phyloP scores from a whole-genome alignment of 192 early-diverging fungal species.

The Globomyces pollinis-pini region DNA sequence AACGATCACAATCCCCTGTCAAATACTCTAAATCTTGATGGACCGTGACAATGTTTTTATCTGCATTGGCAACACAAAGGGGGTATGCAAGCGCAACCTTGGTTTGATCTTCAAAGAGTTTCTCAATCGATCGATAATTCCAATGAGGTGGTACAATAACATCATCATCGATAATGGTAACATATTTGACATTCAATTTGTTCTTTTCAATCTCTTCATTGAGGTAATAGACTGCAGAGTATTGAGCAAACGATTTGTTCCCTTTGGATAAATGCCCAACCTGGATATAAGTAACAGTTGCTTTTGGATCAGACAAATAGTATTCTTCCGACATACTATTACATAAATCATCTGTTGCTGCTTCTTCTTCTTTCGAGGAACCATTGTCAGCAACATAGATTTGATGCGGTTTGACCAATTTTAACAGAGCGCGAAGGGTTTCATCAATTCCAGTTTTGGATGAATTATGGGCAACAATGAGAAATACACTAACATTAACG shows the following conservation, averaged over 20 bases:
- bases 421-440: conserved; percentile 6
- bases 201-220: neutral
- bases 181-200: conserved; percentile 1
- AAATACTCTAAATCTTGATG: conserved; percentile 22
- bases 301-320: conserved; percentile 1
- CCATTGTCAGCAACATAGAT: conserved; percentile 24
- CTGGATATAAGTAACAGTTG: neutral
- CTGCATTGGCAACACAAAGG: neutral
- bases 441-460: conserved; percentile 5
- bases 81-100: conserved; percentile 9
- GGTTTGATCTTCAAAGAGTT: conserved; percentile 1
- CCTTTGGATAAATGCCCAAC: conserved; percentile 11
- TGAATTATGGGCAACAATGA: conserved; percentile 22
- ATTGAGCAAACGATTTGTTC: conserved; percentile 17
- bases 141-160: neutral
- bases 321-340: conserved; percentile 8
- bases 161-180: conserved; percentile 20
- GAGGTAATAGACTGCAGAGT: conserved; percentile 4
- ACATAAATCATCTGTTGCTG: conserved; percentile 6
- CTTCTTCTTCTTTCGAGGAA: conserved; percentile 8
- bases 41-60: neutral
- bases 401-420: conserved; percentile 12
- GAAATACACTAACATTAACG: too few species aligned
- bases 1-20: neutral
- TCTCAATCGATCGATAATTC: neutral